Base-by-base conservation (phyloP, 345 rosid species). In the Erucastrum elatum region DNA sequence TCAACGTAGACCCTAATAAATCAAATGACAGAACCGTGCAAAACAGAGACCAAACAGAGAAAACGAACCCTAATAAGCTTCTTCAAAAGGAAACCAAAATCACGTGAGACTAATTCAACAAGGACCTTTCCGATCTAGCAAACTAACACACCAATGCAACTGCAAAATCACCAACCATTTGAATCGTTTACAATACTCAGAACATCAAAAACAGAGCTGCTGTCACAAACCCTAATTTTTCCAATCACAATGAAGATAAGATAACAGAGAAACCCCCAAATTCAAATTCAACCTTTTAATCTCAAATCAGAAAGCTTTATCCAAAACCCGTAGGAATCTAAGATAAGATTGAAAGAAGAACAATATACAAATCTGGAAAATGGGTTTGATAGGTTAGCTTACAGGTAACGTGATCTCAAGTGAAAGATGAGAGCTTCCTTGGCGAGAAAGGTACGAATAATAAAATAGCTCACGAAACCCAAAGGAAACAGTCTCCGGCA, bases 401-500 rank as follows among this genome's bases (percentile, higher is more conserved):
- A 80, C 83, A 68, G 71, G 72, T 68, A 44, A 70, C 72, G 76
- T 65, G 74, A 59, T 75, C 72, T 25, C 0, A 25, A 80, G 68
- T 71, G 66, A 66, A 62, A 74, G 62, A 46, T 17, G 69, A 65
- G 69, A 70, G 76, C 29, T 53, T 75, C 80, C 83, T 75, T 71
- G 74, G 73, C 25, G 80, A 71, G 77, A 75, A 81, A 81, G 80
- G 35, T 60, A 75, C 0, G 80, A 75, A 80, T 80, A 21, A 21
- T 21, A 21, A 21, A 21, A 46, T 3, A 75, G 72, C 80, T 75
- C 80, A 75, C 13, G 79, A 6, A n/a, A 31, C 58, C 77, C 68
- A 30, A 61, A 62, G 44, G 73, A 80, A 80, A 75, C 80, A 75
- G 73, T 81, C 83, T 64, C 80, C 69, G 83, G 80, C 80, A 81